Evolutionary conservation across 2,329 filamentous ascomycete genomes (phyloP).

Genomic region (Didymella lethalis): DNA sequence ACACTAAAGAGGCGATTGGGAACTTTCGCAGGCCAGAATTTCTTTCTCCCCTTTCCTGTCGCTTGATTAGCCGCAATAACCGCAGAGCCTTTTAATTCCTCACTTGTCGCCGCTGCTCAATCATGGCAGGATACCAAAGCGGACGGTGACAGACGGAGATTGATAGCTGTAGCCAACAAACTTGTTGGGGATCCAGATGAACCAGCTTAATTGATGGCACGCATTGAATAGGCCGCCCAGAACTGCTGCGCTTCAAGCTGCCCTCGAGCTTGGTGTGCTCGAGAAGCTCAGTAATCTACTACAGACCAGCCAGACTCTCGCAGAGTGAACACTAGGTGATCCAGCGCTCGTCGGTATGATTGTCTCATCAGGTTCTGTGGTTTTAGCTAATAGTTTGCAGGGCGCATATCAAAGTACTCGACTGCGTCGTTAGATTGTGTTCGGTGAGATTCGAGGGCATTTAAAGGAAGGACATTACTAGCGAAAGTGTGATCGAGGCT

Average conservation of each 20-base stretch:
- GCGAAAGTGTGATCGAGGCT: background rate
- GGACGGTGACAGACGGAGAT: background rate
- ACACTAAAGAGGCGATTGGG: background rate
- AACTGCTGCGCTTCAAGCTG: slow-evolving; percentile 7
- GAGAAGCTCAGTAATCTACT: slow-evolving; percentile 3
- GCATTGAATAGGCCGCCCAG: slow-evolving; percentile 3
- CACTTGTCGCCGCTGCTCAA: background rate
- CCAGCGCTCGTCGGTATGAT: slow-evolving; percentile 3
- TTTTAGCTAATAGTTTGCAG: background rate
- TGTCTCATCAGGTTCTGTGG: too few relatives aligned
- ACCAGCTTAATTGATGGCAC: slow-evolving; percentile 6
- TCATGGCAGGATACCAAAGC: background rate
- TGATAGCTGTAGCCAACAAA: slow-evolving; percentile 11
- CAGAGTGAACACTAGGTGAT: slow-evolving; percentile 2
- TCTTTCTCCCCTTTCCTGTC: background rate
- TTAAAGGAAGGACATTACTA: background rate
- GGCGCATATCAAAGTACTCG: slow-evolving; percentile 5
- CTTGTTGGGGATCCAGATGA: background rate
- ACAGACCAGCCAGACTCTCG: background rate
- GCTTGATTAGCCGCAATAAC: background rate
- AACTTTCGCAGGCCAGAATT: background rate
- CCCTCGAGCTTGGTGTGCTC: slow-evolving; percentile 5
- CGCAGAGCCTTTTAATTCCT: background rate
- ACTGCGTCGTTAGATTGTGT: background rate
- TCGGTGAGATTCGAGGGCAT: background rate